phyloP scores from a whole-genome alignment of 1,284 basidiomycete species.

The Anthracocystis setariae region DNA sequence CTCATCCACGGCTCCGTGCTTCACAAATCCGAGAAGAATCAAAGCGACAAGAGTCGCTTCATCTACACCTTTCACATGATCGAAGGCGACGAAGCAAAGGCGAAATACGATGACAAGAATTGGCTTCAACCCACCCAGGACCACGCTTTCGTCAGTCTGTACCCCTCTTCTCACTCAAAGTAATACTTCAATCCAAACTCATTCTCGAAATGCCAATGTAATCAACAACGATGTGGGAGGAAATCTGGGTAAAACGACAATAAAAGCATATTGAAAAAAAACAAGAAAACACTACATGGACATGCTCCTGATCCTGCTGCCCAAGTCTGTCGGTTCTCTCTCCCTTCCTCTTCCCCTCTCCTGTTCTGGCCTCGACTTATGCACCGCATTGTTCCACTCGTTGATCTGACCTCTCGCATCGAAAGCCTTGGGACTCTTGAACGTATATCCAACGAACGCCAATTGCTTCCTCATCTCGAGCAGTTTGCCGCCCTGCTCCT shows the following conservation, averaged over 20 bases:
- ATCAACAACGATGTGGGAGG: too few relatives aligned
- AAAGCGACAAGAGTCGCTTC: conserved; percentile 43
- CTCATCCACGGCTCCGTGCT: conserved; percentile 61
- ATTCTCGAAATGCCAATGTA: too few relatives aligned
- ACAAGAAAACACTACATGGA: conserved; percentile 40
- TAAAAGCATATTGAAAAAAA: not conserved
- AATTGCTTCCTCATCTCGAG: conserved; percentile 88
- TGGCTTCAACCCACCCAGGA: conserved; percentile 55
- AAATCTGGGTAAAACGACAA: not conserved
- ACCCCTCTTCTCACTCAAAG: not conserved
- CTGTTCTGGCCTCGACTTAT: conserved; percentile 17
- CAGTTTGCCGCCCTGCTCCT: conserved; percentile 83
- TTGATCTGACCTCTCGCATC: conserved; percentile 53
- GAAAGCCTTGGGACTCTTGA: conserved; percentile 60
- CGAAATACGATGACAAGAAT: conserved; percentile 53
- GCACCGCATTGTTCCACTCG: conserved; percentile 42
- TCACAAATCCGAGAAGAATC: conserved; percentile 59
- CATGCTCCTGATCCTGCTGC: conserved; percentile 59
- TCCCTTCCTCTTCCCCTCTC: conserved; percentile 24
- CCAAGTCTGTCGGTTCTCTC: conserved; percentile 41
- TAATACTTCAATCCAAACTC: not conserved
- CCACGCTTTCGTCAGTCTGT: conserved; percentile 49
- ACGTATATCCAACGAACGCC: conserved; percentile 75
- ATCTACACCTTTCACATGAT: conserved; percentile 66
- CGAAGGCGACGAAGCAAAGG: conserved; percentile 43